Conservation (phyloP, 78 protist species). For the Diacronema lutheri region DNA sequence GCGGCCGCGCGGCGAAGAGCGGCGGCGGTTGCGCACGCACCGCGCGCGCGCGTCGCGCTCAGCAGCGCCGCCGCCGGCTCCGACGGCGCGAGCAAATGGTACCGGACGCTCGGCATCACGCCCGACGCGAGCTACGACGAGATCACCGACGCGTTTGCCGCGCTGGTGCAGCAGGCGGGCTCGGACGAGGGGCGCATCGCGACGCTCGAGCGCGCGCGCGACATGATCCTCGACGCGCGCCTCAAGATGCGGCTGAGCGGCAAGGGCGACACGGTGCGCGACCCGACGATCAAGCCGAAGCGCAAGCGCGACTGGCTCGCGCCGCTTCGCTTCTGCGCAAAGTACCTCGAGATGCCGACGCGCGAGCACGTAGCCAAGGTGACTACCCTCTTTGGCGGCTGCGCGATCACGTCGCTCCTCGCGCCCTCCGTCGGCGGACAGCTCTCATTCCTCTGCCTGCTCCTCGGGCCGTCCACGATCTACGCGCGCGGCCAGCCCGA, state of each 20-base stretch:
- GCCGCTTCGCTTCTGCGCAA: not conserved
- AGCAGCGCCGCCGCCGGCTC: too few relatives aligned
- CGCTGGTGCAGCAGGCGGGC: not conserved
- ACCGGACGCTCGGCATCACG: not conserved
- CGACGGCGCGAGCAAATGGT: not conserved
- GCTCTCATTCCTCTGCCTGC: not conserved
- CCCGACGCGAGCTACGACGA: not conserved
- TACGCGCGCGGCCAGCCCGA: not conserved
- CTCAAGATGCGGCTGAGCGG: not conserved
- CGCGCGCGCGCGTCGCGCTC: too few relatives aligned
- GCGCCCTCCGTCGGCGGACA: not conserved
- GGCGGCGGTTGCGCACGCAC: too few relatives aligned
- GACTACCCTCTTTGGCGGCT: not conserved
- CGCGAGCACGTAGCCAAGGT: not conserved
- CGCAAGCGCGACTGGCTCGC: not conserved
- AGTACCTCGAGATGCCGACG: not conserved
- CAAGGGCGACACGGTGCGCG: not conserved
- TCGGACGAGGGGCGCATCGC: not conserved
- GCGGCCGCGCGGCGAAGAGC: too few relatives aligned
- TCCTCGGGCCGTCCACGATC: not conserved
- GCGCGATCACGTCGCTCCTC: not conserved
- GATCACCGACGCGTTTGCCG: not conserved
- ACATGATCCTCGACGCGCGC: not conserved
- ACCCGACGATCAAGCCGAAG: not conserved
- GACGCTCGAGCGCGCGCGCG: not conserved